These are phyloP conservation scores for Simplicillium sp. DNA, from an alignment of 2,329 filamentous ascomycete species.

Conservation along the genomic window DNA sequence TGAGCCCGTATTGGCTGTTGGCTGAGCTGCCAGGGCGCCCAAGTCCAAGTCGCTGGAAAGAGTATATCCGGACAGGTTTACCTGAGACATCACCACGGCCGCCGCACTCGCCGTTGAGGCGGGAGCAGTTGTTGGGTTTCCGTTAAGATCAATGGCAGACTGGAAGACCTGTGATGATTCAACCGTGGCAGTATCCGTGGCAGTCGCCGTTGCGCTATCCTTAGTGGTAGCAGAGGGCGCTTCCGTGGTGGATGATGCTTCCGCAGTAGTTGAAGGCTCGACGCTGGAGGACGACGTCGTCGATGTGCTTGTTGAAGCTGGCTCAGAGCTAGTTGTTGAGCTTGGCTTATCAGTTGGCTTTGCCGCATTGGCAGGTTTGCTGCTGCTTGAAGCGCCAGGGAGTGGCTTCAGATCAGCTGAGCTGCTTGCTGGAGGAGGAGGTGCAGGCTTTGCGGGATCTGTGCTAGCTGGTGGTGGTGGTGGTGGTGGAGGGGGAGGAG, in stretches of 20 bases:
- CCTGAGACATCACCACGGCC: conserved; percentile 1
- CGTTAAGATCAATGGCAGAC: background rate
- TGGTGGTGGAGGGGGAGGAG: conserved; percentile 4
- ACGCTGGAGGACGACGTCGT: no score
- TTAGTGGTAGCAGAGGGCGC: no score
- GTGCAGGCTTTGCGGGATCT: conserved; percentile 6
- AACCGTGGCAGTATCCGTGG: no score
- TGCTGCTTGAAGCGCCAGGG: no score
- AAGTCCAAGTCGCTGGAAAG: conserved; percentile 33
- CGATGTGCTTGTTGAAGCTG: no score
- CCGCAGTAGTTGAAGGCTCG: no score
- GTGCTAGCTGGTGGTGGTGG: conserved; percentile 1
- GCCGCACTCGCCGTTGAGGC: conserved; percentile 10
- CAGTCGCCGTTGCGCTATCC: no score
- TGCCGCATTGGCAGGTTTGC: no score
- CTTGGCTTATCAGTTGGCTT: no score
- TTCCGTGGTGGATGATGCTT: no score
- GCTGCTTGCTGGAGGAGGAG: conserved; percentile 1
- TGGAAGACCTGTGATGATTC: background rate
- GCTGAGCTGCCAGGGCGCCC: conserved; percentile 24
- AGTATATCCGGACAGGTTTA: conserved; percentile 29
- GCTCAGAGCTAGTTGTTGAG: no score
- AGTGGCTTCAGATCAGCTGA: conserved; percentile 5
- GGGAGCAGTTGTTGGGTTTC: conserved; percentile 4
- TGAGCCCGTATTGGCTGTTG: background rate